phyloP scores from a whole-genome alignment of 768 basidiomycete genomes.

The Psilocybe cyanescens region DNA sequence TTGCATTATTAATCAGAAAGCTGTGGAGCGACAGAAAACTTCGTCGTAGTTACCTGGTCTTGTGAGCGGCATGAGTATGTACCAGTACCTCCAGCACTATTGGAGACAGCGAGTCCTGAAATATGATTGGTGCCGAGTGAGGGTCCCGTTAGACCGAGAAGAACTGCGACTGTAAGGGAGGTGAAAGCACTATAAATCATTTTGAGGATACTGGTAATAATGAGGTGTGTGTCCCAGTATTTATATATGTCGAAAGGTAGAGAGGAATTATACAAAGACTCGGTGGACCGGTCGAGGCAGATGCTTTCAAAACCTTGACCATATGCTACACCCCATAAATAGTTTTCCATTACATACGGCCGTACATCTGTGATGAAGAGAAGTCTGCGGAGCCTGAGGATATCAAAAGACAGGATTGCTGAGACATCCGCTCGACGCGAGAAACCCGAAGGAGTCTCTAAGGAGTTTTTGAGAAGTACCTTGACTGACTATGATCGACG shows the following conservation, averaged over 20 bases:
- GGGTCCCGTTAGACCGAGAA: not conserved
- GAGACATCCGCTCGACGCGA: not conserved
- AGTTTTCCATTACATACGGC: too few species aligned
- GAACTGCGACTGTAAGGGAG: not conserved
- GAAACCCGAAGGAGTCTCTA: not conserved
- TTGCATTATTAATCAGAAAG: conserved; percentile 7
- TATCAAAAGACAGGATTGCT: not conserved
- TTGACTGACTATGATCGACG: not conserved
- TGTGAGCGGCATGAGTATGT: conserved; percentile 39
- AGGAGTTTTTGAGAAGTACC: too few species aligned
- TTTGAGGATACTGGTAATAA: not conserved
- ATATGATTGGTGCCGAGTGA: conserved; percentile 34
- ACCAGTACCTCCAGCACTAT: conserved; percentile 30
- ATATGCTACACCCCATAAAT: not conserved
- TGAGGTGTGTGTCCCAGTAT: not conserved
- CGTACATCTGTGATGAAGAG: not conserved
- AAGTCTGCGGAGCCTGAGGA: not conserved
- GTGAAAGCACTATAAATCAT: not conserved
- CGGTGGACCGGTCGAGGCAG: not conserved
- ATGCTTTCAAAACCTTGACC: not conserved
- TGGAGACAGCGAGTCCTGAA: conserved; percentile 35
- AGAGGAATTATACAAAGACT: not conserved
- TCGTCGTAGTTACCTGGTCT: conserved; percentile 30
- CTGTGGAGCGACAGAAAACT: too few species aligned
- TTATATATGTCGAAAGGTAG: not conserved